Evolutionary conservation across 225 moss, liverwort and hornwort species (phyloP).

Genomic region (Anthoceros angustus): DNA sequence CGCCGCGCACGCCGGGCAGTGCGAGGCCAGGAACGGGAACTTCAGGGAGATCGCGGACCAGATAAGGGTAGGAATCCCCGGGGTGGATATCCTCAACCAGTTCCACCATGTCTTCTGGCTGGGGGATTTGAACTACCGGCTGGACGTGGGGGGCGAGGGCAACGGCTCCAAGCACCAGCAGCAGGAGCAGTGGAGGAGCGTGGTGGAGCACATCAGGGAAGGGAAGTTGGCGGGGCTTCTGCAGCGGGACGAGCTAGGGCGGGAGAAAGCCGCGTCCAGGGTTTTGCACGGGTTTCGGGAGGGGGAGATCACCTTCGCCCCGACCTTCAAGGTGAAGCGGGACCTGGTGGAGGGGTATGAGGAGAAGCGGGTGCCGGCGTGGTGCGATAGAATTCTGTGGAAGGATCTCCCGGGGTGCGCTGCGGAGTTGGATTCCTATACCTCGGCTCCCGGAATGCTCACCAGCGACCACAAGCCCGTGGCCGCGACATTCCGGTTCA

Average conservation of each 20-base stretch:
- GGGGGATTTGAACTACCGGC: slow-evolving; percentile 89
- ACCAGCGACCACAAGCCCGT: slow-evolving; percentile 99
- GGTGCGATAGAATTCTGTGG: slow-evolving; percentile 98
- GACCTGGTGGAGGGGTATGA: slow-evolving; percentile 48
- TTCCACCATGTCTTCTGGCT: slow-evolving; percentile 98
- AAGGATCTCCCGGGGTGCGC: slow-evolving; percentile 77
- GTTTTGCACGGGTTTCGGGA: slow-evolving; percentile 78
- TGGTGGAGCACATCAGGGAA: slow-evolving; percentile 74
- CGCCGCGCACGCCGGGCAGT: slow-evolving; percentile 90
- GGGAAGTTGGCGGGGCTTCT: slow-evolving; percentile 72
- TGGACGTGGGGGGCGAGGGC: slow-evolving; percentile 60
- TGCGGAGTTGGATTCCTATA: slow-evolving; percentile 49
- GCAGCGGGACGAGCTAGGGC: slow-evolving; percentile 85
- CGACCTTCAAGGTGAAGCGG: slow-evolving; percentile 93
- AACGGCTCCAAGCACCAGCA: slow-evolving; percentile 10
- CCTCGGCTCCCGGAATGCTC: slow-evolving; percentile 61
- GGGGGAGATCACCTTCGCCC: slow-evolving; percentile 85
- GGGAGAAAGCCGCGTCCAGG: slow-evolving; percentile 38
- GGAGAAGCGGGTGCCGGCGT: slow-evolving; percentile 88
- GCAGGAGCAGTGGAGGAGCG: slow-evolving; percentile 45
- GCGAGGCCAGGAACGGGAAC: slow-evolving; percentile 83
- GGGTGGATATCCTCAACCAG: slow-evolving; percentile 91
- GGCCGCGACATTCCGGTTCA: slow-evolving; percentile 67
- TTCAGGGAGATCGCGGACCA: slow-evolving; percentile 80
- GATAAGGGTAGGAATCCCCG: slow-evolving; percentile 57